A percentile compares a stretch with the other conserved stretches of the same genome.
Evolutionary conservation across 768 basidiomycete species (phyloP).

Genomic region (Mrakia frigida): DNA sequence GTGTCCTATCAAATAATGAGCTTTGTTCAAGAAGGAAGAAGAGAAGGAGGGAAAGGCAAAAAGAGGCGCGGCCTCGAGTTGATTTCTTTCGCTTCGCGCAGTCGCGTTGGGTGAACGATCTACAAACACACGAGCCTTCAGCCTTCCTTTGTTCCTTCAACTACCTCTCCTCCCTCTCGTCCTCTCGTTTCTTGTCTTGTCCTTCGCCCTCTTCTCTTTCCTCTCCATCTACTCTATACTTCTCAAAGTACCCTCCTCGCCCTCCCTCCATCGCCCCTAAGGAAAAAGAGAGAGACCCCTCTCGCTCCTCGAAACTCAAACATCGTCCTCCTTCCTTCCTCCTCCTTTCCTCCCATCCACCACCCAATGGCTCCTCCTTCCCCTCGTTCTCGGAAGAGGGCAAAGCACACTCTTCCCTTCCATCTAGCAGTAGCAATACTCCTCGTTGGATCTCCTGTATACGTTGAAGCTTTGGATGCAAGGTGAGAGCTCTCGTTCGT

Average conservation of each 20-base stretch:
- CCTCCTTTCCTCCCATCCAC: not conserved
- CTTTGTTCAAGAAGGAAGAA: not conserved
- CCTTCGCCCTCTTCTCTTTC: too few species aligned
- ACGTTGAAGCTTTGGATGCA: constrained; percentile 15
- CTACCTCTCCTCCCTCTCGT: too few species aligned
- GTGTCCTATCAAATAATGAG: not conserved
- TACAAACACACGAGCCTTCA: too few species aligned
- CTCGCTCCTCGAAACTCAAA: not conserved
- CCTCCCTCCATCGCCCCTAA: not conserved
- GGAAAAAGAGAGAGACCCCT: not conserved
- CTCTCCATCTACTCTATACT: too few species aligned
- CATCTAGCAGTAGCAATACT: not conserved
- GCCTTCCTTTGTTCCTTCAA: too few species aligned
- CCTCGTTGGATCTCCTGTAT: not conserved
- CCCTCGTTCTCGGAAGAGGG: not conserved
- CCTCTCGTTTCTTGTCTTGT: too few species aligned
- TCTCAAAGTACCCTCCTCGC: too few species aligned
- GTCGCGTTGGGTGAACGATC: too few species aligned
- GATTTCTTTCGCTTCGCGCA: too few species aligned
- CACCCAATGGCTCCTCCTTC: not conserved
- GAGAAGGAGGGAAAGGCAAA: not conserved
- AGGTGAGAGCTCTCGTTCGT: constrained; percentile 16
- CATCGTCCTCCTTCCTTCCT: not conserved
- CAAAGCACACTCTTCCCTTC: not conserved
- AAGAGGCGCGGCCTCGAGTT: too few species aligned